Conservation (phyloP, 805 yeast genomes). For the Ogataea methylovora region DNA sequence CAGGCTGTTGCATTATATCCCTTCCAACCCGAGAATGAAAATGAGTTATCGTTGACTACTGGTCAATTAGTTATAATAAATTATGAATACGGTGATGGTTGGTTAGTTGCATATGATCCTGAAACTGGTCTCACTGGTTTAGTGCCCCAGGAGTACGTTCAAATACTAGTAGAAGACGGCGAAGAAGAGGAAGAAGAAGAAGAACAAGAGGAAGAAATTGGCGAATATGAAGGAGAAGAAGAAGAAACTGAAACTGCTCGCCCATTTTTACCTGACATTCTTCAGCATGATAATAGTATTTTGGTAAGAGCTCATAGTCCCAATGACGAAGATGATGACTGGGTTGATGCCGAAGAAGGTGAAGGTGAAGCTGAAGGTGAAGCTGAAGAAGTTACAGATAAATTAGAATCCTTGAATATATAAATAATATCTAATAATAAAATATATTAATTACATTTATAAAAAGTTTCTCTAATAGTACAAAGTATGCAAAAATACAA, state of each 20-base stretch:
- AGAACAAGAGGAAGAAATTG: constrained; percentile 22
- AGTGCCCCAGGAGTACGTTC: constrained; percentile 93
- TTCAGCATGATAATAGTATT: constrained; percentile 22
- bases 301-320: constrained; percentile 41
- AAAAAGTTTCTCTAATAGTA: too few relatives aligned
- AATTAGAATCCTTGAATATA: too few relatives aligned
- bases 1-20: constrained; percentile 83
- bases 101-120: constrained; percentile 90
- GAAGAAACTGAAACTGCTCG: constrained; percentile 26
- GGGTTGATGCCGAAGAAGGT: constrained; percentile 61
- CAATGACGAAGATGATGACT: constrained; percentile 73
- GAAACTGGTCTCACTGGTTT: constrained; percentile 76
- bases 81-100: constrained; percentile 95
- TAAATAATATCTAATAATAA: too few relatives aligned
- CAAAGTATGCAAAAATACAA: too few relatives aligned
- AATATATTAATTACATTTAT: too few relatives aligned
- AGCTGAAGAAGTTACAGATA: constrained; percentile 21
- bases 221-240: constrained; percentile 19
- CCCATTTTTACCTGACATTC: constrained; percentile 34
- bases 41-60: constrained; percentile 70
- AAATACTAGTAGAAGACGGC: constrained; percentile 31
- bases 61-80: constrained; percentile 83
- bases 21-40: constrained; percentile 89
- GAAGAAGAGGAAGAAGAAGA: constrained; percentile 9
- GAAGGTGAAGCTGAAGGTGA: constrained; percentile 50